Evolutionary conservation across 208 protist species (phyloP).

Genomic region (Leishmania braziliensis): DNA sequence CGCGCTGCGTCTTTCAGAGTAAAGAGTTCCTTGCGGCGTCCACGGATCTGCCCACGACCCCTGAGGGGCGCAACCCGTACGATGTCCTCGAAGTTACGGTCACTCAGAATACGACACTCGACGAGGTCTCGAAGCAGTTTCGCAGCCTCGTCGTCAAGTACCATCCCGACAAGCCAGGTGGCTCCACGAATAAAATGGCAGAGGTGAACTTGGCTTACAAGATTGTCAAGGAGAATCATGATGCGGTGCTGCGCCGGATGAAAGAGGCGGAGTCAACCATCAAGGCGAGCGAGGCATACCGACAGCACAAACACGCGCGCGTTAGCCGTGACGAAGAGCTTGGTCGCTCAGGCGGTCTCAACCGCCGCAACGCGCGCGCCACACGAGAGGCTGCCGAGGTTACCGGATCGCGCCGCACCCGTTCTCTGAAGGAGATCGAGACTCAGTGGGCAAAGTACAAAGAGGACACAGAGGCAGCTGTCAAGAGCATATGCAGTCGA

Average conservation of each 20-base stretch:
- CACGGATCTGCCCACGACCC: slow-evolving; percentile 80
- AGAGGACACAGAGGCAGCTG: slow-evolving; percentile 68
- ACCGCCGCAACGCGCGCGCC: slow-evolving; percentile 63
- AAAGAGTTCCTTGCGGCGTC: slow-evolving; percentile 76
- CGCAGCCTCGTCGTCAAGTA: slow-evolving; percentile 82
- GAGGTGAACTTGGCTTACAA: slow-evolving; percentile 90
- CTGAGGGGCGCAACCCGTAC: slow-evolving; percentile 87
- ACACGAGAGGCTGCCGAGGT: slow-evolving; percentile 28
- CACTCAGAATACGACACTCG: slow-evolving; percentile 64
- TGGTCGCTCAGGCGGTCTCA: slow-evolving; percentile 75
- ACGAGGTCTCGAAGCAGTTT: slow-evolving; percentile 90
- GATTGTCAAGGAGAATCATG: slow-evolving; percentile 89
- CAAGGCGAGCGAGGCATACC: slow-evolving; percentile 61
- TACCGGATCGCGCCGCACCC: slow-evolving; percentile 26
- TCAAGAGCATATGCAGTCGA: slow-evolving; percentile 86
- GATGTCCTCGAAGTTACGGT: slow-evolving; percentile 89
- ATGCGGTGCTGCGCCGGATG: slow-evolving; percentile 63
- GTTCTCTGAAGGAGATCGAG: slow-evolving; percentile 81
- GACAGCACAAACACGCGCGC: slow-evolving; percentile 68
- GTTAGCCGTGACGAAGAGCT: slow-evolving; percentile 73
- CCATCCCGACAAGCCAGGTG: slow-evolving; percentile 89
- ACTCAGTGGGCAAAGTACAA: slow-evolving; percentile 66
- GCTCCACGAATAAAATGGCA: slow-evolving; percentile 89
- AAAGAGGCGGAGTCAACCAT: slow-evolving; percentile 59
- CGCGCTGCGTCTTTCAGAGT: slow-evolving; percentile 76